Percentiles rank a stretch among this genome's conserved stretches.
Evolutionary conservation across 2,329 filamentous ascomycete species (phyloP).

Genomic region (Westerdykella aurantiaca): DNA sequence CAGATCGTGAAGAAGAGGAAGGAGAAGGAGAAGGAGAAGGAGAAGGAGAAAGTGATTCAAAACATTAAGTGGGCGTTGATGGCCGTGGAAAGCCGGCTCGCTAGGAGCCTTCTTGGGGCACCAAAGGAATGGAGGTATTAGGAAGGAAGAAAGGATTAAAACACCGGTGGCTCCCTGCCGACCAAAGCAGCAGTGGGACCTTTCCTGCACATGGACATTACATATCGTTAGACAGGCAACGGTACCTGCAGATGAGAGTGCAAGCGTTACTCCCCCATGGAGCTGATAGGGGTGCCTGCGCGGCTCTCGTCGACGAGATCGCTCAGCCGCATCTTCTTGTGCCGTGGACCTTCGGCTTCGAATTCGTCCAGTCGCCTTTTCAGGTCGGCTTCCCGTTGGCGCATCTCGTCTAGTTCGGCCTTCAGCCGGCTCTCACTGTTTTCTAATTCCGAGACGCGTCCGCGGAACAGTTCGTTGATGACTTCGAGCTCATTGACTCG

Average conservation of each 20-base stretch:
- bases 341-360: constrained; percentile 42
- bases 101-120: too few species aligned
- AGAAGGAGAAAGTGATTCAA: too few species aligned
- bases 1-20: too few species aligned
- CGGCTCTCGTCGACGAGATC: constrained; percentile 48
- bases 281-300: constrained; percentile 30
- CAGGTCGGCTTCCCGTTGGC: constrained; percentile 71
- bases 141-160: too few species aligned
- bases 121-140: too few species aligned
- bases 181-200: too few species aligned
- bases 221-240: too few species aligned
- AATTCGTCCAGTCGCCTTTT: constrained; percentile 73
- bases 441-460: constrained; percentile 67
- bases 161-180: too few species aligned
- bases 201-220: too few species aligned
- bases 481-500: constrained; percentile 92
- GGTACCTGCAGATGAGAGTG: not conserved
- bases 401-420: constrained; percentile 60
- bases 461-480: constrained; percentile 70
- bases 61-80: too few species aligned
- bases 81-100: too few species aligned
- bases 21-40: too few species aligned
- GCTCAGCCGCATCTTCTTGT: constrained; percentile 54
- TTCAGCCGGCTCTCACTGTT: constrained; percentile 55
- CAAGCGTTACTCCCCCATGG: constrained; percentile 21